Evolutionary conservation across 2,329 filamentous ascomycete genomes (phyloP).

Genomic region (Passalora sequoiae): DNA sequence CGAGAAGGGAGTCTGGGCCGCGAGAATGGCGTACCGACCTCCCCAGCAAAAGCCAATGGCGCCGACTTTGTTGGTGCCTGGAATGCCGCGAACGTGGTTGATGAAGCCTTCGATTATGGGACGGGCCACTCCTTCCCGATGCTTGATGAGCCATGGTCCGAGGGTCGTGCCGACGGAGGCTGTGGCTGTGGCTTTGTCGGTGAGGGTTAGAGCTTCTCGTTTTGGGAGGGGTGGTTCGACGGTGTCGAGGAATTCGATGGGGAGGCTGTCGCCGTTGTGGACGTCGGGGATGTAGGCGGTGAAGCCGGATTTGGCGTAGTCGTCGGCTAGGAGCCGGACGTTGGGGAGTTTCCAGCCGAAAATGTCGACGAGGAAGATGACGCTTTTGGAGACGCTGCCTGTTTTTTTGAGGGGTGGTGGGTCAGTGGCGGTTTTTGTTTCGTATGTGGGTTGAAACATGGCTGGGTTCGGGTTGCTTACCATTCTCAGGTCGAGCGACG

Average conservation of each 20-base stretch:
- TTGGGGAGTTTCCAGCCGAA: slow-evolving; percentile 48
- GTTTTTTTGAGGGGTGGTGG: too few species aligned
- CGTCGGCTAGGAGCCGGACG: slow-evolving; percentile 44
- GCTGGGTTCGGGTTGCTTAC: too few species aligned
- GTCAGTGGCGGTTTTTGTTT: too few species aligned
- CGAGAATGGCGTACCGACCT: slow-evolving; percentile 16
- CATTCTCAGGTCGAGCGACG: slow-evolving; percentile 34
- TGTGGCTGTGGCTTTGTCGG: slow-evolving; percentile 40
- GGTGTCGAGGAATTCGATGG: slow-evolving; percentile 38
- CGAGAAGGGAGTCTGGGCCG: slow-evolving; percentile 23
- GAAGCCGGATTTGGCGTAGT: slow-evolving; percentile 45
- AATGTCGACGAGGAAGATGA: slow-evolving; percentile 47
- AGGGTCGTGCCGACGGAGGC: slow-evolving; percentile 39
- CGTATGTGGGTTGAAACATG: too few species aligned
- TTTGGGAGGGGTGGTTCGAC: slow-evolving; percentile 40
- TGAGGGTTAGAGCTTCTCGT: slow-evolving; percentile 35
- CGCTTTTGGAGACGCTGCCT: slow-evolving; percentile 41
- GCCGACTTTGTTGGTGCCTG: slow-evolving; percentile 42
- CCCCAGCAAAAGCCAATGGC: slow-evolving; percentile 35
- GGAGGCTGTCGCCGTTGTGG: slow-evolving; percentile 38
- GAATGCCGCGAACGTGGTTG: slow-evolving; percentile 35
- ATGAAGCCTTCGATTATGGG: slow-evolving; percentile 44
- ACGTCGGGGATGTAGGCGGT: slow-evolving; percentile 40
- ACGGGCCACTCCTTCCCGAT: slow-evolving; percentile 40
- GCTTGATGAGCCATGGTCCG: slow-evolving; percentile 41